Evolutionary conservation across 208 protist species (phyloP).

Genomic region (Angomonas deanei): DNA sequence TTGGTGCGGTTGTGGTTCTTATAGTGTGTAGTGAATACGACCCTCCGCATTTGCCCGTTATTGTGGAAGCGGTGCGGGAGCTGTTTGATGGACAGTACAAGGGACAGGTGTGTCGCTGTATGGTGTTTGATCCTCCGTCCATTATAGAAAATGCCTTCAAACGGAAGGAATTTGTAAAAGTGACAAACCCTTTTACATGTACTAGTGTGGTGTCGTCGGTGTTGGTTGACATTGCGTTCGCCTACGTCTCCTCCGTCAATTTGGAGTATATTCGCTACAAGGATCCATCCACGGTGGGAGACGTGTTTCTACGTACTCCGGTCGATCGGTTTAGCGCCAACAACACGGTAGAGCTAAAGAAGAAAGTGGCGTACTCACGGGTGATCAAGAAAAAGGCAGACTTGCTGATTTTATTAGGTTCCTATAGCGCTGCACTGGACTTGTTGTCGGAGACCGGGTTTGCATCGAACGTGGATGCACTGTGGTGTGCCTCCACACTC

Average conservation of each 20-base stretch:
- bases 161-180: slow-evolving; percentile 5
- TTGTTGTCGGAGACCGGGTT: slow-evolving; percentile 65
- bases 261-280: slow-evolving; percentile 13
- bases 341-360: background rate
- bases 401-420: slow-evolving; percentile 57
- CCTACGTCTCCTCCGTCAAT: slow-evolving; percentile 17
- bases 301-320: slow-evolving; percentile 20
- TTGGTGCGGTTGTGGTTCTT: slow-evolving; percentile 58
- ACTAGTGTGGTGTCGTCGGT: slow-evolving; percentile 17
- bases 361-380: background rate
- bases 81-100: slow-evolving; percentile 26
- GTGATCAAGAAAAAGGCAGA: slow-evolving; percentile 65
- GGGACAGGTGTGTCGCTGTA: slow-evolving; percentile 64
- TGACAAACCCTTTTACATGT: background rate
- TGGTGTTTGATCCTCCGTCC: slow-evolving; percentile 49
- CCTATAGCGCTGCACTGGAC: slow-evolving; percentile 40
- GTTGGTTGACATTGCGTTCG: slow-evolving; percentile 32
- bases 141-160: slow-evolving; percentile 11
- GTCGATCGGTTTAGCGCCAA: slow-evolving; percentile 12
- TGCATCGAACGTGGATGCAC: slow-evolving; percentile 32
- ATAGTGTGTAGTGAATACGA: slow-evolving; percentile 10
- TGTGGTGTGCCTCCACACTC: slow-evolving; percentile 75
- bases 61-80: background rate
- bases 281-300: slow-evolving; percentile 18
- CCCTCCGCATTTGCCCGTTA: background rate